Base-by-base conservation (phyloP, 2,329 filamentous ascomycete species). In the Erysiphe pulchra region DNA sequence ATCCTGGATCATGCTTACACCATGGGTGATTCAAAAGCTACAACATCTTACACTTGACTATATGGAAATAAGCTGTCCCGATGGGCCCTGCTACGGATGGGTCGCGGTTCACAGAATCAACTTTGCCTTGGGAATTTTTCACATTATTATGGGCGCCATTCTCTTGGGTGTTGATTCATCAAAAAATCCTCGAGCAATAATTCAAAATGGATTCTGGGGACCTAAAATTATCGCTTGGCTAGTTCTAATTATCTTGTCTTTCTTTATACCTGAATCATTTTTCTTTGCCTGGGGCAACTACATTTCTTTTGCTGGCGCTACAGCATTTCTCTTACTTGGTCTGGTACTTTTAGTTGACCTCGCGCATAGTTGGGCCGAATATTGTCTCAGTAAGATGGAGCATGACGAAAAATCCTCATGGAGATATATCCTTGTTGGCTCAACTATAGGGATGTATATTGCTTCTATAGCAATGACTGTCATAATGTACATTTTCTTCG, bases 181-280 rank as follows among this genome's bases (percentile, higher is more conserved):
- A 20, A 90, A 82, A 61, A 81, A 92, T 59, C 80, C 80, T 40
- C 79, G 90, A 51, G 86, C 90, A 2, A 72, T 75, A 16, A 71
- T 98, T 46, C 90, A 98, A 59, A 98, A 98, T 63, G 90, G 87
- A n/a, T 98, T 84, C 63, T 98, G 90, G 90, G 90, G 86, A 1
- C 90, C 90, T 41, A 98, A 98, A 65, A 71, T 98, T 48, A 73
- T 94, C 49, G 74, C 77, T 45, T 98, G 90, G 90, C 59, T 94
- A 44, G 75, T 69, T 13, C 73, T 95, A 53, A 76, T 95, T 49
- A 82, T 94, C 48, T 60, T 92, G 48, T 92, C 86, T 24, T 98
- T 95, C 67, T 74, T 98, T 56, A 94, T 98, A 47, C 90, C 90
- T 14, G 87, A 98, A 58, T 68, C 67, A 28, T 95, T 98, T 69